Evolutionary conservation across 2,329 filamentous ascomycete species (phyloP).

Genomic region (Pseudogymnoascus sp.): DNA sequence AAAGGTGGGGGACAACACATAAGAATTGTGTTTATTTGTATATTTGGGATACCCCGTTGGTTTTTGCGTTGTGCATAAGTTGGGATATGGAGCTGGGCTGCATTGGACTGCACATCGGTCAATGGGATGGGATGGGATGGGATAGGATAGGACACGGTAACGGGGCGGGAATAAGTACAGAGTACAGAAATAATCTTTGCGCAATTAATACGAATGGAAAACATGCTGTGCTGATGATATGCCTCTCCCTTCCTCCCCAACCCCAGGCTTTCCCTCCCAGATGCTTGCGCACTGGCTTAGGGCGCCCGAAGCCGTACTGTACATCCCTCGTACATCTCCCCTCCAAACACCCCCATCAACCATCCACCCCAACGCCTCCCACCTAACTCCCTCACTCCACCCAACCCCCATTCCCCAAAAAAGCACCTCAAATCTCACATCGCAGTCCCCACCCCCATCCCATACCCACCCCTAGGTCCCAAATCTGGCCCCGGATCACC

Average conservation of each 20-base stretch:
- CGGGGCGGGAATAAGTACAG: background rate
- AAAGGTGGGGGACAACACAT: background rate
- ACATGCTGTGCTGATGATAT: slow-evolving; percentile 5
- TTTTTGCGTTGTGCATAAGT: background rate
- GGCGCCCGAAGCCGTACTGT: background rate
- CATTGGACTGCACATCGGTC: background rate
- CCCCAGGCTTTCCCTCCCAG: background rate
- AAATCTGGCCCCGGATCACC: slow-evolving; percentile 50
- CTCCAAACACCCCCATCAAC: background rate
- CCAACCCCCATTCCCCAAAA: background rate
- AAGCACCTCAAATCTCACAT: background rate
- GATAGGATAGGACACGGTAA: background rate
- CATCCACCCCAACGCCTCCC: background rate
- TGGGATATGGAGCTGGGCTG: background rate
- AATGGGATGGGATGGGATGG: background rate
- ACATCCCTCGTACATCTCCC: background rate
- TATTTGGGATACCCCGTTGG: background rate
- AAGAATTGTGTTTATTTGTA: background rate
- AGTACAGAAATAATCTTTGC: background rate
- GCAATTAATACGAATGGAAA: slow-evolving; percentile 4
- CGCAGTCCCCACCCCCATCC: background rate
- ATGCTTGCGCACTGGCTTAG: background rate
- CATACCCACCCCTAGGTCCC: slow-evolving; percentile 30
- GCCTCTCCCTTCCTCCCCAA: background rate
- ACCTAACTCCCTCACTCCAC: background rate